Evolutionary conservation across 1,284 basidiomycete genomes (phyloP).

Genomic region (Fistulinella cinereoalba): DNA sequence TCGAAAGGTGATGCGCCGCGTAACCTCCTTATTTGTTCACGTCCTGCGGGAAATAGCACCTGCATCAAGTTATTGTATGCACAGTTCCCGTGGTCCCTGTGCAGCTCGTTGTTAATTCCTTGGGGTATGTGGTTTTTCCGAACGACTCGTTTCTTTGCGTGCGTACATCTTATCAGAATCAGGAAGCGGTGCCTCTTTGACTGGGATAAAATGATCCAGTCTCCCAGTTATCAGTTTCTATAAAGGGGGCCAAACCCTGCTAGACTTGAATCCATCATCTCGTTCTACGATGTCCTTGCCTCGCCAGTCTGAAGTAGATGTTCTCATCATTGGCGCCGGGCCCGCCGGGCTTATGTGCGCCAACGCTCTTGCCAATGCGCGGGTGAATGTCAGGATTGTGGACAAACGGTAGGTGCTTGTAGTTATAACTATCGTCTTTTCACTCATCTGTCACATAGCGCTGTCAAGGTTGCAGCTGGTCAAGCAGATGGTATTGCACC

Average conservation of each 20-base stretch:
- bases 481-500: constrained; percentile 81
- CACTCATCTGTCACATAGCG: constrained; percentile 35
- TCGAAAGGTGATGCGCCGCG: background rate
- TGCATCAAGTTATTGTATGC: background rate
- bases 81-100: background rate
- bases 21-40: background rate
- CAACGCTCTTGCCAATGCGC: constrained; percentile 58
- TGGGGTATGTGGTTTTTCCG: background rate
- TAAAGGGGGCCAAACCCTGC: constrained; percentile 1
- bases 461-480: constrained; percentile 57
- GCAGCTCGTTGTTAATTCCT: background rate
- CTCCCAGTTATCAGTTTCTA: background rate
- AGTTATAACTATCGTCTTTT: background rate
- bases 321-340: constrained; percentile 56
- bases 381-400: constrained; percentile 59
- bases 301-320: constrained; percentile 40
- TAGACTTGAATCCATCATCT: background rate
- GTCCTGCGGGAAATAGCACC: constrained; percentile 2
- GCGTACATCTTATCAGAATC: background rate
- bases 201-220: background rate
- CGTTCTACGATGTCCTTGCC: background rate
- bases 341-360: constrained; percentile 63
- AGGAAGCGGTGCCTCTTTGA: background rate
- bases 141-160: background rate
- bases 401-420: constrained; percentile 51